Conservation (phyloP, 768 basidiomycete species). For the Lenzites betulinus region DNA sequence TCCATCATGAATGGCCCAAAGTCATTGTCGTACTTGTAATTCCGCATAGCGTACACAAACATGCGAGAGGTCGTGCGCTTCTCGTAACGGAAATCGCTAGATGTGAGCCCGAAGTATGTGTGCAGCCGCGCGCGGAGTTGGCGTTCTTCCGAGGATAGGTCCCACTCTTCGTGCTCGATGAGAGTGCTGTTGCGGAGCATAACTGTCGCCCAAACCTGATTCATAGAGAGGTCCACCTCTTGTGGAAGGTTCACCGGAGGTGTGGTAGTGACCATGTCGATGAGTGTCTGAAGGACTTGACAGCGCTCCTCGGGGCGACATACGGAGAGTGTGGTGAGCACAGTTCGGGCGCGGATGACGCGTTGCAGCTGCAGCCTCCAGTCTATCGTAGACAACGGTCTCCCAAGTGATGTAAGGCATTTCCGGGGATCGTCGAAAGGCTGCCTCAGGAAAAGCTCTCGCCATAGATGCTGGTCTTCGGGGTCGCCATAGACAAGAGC, state of each 20-base stretch:
- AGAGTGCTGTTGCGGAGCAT: constrained; percentile 46
- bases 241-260: constrained; percentile 37
- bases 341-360: constrained; percentile 53
- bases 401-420: constrained; percentile 43
- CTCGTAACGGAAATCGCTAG: constrained; percentile 38
- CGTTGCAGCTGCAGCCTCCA: constrained; percentile 60
- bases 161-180: constrained; percentile 40
- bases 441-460: constrained; percentile 61
- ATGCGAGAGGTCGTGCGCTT: constrained; percentile 47
- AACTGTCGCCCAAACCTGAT: constrained; percentile 52
- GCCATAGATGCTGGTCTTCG: constrained; percentile 57
- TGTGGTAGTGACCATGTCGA: constrained; percentile 48
- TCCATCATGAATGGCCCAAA: constrained; percentile 59
- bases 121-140: constrained; percentile 57
- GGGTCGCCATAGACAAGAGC: constrained; percentile 47
- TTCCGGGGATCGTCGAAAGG: constrained; percentile 64
- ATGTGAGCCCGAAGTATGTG: constrained; percentile 57
- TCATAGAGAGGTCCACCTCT: constrained; percentile 41
- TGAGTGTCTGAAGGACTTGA: constrained; percentile 47
- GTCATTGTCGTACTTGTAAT: constrained; percentile 50
- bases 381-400: constrained; percentile 24
- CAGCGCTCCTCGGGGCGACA: constrained; percentile 47
- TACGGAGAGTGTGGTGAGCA: constrained; percentile 39
- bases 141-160: constrained; percentile 37
- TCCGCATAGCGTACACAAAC: constrained; percentile 62